Percentiles rank a stretch among this genome's conserved stretches.
phyloP scores from a whole-genome alignment of 108 stramenopile genomes.

The Nitzschia putrida region DNA sequence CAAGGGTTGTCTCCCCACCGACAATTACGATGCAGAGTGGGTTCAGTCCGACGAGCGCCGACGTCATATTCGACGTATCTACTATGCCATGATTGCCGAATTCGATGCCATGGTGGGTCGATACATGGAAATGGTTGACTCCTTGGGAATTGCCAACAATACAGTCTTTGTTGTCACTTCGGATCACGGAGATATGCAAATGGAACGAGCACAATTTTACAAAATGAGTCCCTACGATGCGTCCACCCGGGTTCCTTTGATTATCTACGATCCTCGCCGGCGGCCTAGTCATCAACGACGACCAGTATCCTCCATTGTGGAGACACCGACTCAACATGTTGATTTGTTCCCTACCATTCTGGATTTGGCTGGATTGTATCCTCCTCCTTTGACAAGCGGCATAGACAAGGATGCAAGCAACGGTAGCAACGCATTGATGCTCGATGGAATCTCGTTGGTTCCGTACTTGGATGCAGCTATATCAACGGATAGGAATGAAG shows the following conservation, averaged over 20 bases:
- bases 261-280: conserved; percentile 20
- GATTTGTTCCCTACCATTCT: conserved; percentile 26
- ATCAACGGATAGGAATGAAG: not conserved
- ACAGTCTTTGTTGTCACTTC: conserved; percentile 32
- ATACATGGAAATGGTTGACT: conserved; percentile 9
- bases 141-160: conserved; percentile 3
- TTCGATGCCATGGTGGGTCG: conserved; percentile 40
- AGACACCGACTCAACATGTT: conserved; percentile 23
- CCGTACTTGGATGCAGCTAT: conserved; percentile 15
- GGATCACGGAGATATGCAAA: conserved; percentile 45
- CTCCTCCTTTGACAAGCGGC: not conserved
- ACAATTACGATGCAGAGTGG: not conserved
- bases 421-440: too few relatives aligned
- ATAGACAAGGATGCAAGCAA: too few relatives aligned
- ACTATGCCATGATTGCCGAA: conserved; percentile 45
- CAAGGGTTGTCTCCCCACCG: conserved; percentile 32
- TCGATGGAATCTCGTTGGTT: conserved; percentile 28
- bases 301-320: not conserved
- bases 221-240: conserved; percentile 38
- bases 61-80: conserved; percentile 26
- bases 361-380: conserved; percentile 24
- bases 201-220: conserved; percentile 32
- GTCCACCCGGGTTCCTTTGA: conserved; percentile 23
- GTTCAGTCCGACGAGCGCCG: conserved; percentile 4
- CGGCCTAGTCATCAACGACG: not conserved